Percentiles rank a stretch among this genome's conserved stretches.
Evolutionary conservation across 2,329 filamentous ascomycete species (phyloP).

Genomic region (Neopestalotiopsis sp.): DNA sequence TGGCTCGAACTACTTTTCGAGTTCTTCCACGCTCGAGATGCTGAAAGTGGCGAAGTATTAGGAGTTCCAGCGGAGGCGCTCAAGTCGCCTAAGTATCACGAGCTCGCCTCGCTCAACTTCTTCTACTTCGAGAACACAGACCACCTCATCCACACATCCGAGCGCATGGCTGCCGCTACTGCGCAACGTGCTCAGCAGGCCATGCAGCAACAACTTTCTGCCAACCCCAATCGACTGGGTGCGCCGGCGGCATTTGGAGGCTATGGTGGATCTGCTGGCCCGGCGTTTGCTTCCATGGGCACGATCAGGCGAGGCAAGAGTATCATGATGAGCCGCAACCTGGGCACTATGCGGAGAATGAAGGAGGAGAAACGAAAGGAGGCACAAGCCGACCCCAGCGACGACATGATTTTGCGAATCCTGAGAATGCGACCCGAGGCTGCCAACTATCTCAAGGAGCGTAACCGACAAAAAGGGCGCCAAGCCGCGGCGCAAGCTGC

Average conservation of each 20-base stretch:
- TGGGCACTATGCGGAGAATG: conserved; percentile 94
- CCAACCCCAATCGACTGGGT: conserved; percentile 68
- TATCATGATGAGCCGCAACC: conserved; percentile 92
- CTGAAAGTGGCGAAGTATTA: conserved; percentile 78
- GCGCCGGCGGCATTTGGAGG: conserved; percentile 61
- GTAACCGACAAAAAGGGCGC: conserved; percentile 91
- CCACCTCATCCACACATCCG: conserved; percentile 90
- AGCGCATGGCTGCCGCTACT: conserved; percentile 91
- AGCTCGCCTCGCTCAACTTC: conserved; percentile 94
- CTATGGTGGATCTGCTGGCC: conserved; percentile 51
- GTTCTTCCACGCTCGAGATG: conserved; percentile 91
- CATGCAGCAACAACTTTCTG: conserved; percentile 50
- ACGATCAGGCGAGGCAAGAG: conserved; percentile 73
- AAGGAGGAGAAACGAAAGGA: conserved; percentile 97
- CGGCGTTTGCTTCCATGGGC: conserved; percentile 68
- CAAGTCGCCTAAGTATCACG: conserved; percentile 97
- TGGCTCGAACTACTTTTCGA: conserved; percentile 91
- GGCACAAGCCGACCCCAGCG: conserved; percentile 93
- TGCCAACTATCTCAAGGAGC: conserved; percentile 82
- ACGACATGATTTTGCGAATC: conserved; percentile 97
- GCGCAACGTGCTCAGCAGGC: conserved; percentile 77
- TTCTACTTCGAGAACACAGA: conserved; percentile 97
- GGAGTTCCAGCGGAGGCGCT: conserved; percentile 91
- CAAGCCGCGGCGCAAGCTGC: conserved; percentile 89
- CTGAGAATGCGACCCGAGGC: conserved; percentile 94